Evolutionary conservation across 1,284 basidiomycete genomes (phyloP).

Genomic region (Cutaneotrichosporon arboriforme): DNA sequence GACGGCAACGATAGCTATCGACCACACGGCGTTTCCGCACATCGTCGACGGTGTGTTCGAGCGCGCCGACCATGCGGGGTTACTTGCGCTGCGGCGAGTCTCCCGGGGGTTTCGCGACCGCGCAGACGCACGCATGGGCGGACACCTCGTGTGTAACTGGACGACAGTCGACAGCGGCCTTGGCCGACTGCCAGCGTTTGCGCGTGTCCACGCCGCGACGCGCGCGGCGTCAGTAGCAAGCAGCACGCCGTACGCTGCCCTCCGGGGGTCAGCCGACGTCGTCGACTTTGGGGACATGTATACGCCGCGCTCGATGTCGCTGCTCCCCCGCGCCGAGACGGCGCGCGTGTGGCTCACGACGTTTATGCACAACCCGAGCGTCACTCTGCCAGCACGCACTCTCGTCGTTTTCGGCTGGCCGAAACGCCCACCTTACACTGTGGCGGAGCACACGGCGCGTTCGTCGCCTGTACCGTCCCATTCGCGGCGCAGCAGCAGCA

Average conservation of each 20-base stretch:
- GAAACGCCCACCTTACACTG: background rate
- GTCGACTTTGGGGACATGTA: conserved; percentile 3
- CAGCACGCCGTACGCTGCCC: too few relatives aligned
- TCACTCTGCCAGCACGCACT: background rate
- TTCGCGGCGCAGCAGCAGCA: too few relatives aligned
- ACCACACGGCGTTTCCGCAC: conserved; percentile 3
- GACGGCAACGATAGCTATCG: background rate
- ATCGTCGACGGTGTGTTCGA: conserved; percentile 1
- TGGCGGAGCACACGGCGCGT: too few relatives aligned
- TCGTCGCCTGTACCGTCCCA: too few relatives aligned
- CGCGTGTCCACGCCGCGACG: background rate
- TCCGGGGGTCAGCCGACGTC: background rate
- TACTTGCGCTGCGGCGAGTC: background rate
- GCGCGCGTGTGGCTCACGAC: conserved; percentile 1
- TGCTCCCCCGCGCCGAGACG: background rate
- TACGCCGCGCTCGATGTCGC: background rate
- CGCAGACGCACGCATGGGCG: background rate
- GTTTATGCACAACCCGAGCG: background rate
- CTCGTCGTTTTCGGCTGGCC: background rate
- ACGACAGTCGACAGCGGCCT: background rate
- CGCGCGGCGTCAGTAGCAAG: too few relatives aligned
- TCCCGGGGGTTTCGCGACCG: conserved; percentile 1
- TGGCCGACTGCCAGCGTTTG: background rate
- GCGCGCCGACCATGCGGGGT: background rate
- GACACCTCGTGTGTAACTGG: conserved; percentile 1